Conservation (phyloP, 495 filamentous ascomycete species). For the Podospora tetraspora region DNA sequence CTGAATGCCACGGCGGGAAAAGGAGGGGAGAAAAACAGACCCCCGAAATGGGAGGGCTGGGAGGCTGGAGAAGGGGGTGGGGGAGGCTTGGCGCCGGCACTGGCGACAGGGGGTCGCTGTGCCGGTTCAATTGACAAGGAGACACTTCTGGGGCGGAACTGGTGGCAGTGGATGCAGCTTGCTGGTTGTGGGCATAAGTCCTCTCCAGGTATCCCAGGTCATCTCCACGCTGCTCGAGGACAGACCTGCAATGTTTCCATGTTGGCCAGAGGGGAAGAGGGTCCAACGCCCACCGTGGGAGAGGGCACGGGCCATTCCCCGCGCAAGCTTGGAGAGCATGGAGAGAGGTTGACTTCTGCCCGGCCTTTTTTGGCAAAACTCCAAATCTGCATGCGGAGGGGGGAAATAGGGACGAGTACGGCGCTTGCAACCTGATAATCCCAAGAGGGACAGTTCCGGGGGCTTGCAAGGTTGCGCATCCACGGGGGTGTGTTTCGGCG, state of each 20-base stretch:
- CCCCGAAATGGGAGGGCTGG: not conserved
- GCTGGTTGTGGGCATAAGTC: too few relatives aligned
- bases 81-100: not conserved
- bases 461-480: not conserved
- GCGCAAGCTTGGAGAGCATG: constrained; percentile 1
- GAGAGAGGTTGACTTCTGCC: not conserved
- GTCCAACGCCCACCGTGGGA: not conserved
- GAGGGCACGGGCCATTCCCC: constrained; percentile 4
- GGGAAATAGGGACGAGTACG: not conserved
- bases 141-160: too few relatives aligned
- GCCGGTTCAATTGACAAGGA: too few relatives aligned
- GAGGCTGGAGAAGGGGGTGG: not conserved
- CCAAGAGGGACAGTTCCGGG: not conserved
- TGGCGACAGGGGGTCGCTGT: not conserved
- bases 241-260: too few relatives aligned
- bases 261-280: too few relatives aligned
- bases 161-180: too few relatives aligned
- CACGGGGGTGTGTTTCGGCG: not conserved
- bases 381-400: constrained; percentile 2
- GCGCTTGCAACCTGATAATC: not conserved
- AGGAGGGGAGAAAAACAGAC: not conserved
- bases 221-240: too few relatives aligned
- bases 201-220: too few relatives aligned
- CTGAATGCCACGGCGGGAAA: not conserved
- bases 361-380: not conserved